These are phyloP conservation scores for Handroanthus guayacan DNA, from an alignment of 257 asterid genomes.

Conservation along the genomic window DNA sequence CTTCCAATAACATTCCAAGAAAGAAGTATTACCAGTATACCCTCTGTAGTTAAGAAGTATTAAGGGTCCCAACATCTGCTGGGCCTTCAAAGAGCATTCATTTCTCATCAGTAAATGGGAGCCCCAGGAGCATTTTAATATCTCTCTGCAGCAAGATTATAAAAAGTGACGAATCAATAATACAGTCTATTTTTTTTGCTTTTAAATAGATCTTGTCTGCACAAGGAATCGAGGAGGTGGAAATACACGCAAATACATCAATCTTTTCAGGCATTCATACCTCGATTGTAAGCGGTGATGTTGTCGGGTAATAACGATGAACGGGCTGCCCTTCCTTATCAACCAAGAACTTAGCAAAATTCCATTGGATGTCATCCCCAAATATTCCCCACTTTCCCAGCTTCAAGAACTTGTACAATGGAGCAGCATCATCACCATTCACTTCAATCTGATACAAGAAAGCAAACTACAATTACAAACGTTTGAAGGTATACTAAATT, in stretches of 20 bases:
- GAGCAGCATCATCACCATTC: conserved; percentile 71
- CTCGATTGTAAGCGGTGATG: conserved; percentile 81
- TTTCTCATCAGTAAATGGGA: conserved; percentile 36
- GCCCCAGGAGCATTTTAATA: conserved; percentile 52
- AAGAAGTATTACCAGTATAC: too few species aligned
- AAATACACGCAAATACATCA: background rate
- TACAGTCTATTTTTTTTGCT: background rate
- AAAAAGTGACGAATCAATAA: conserved; percentile 13
- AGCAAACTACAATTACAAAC: background rate
- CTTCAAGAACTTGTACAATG: conserved; percentile 84
- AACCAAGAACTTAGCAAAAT: conserved; percentile 81
- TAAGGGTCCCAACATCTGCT: background rate
- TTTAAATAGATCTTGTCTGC: background rate
- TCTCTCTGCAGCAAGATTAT: conserved; percentile 51
- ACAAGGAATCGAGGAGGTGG: background rate
- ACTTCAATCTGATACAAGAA: conserved; percentile 67
- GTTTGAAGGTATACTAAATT: background rate
- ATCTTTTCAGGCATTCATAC: conserved; percentile 35
- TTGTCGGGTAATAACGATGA: conserved; percentile 83
- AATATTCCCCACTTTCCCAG: conserved; percentile 80
- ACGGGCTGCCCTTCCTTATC: conserved; percentile 74
- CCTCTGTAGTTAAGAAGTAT: background rate
- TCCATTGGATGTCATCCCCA: conserved; percentile 89
- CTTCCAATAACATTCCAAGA: too few species aligned
- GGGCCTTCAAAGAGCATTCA: background rate